These are phyloP conservation scores for Silene coronaria DNA, from an alignment of 179 eudicot species.

Conservation along the genomic window DNA sequence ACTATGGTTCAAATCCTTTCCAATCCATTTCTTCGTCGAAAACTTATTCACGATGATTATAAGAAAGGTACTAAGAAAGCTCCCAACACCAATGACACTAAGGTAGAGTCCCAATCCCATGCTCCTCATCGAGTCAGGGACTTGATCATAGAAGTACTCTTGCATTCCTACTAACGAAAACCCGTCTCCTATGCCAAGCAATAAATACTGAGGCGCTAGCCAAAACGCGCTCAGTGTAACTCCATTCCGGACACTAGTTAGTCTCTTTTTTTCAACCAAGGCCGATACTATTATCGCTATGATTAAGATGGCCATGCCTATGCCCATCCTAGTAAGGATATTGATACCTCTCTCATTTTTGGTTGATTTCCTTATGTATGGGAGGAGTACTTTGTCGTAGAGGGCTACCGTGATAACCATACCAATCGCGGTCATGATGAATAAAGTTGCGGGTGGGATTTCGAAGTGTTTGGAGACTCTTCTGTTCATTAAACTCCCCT, in stretches of 20 bases:
- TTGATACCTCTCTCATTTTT: constrained; percentile 66
- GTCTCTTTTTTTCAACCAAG: constrained; percentile 44
- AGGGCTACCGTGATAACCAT: constrained; percentile 30
- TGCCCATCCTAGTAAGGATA: constrained; percentile 65
- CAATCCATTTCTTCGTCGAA: constrained; percentile 51
- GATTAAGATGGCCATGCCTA: constrained; percentile 50
- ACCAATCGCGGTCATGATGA: constrained; percentile 33
- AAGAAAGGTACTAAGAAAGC: constrained; percentile 45
- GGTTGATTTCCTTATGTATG: constrained; percentile 37
- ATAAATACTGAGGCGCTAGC: constrained; percentile 55
- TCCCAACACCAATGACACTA: constrained; percentile 54
- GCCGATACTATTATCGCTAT: constrained; percentile 52
- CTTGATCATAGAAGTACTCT: constrained; percentile 70
- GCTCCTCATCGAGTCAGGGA: constrained; percentile 79
- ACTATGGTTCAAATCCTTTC: constrained; percentile 52
- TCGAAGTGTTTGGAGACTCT: constrained; percentile 29
- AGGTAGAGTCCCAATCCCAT: constrained; percentile 63
- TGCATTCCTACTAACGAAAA: constrained; percentile 67
- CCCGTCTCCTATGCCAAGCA: constrained; percentile 55
- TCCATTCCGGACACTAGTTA: constrained; percentile 15
- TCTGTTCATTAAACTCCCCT: constrained; percentile 42
- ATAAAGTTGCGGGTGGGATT: constrained; percentile 53
- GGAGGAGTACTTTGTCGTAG: constrained; percentile 52
- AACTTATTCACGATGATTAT: constrained; percentile 38
- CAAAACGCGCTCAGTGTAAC: constrained; percentile 41